A percentile compares a stretch with the other conserved stretches of the same genome.
phyloP scores from a whole-genome alignment of 345 rosid species.

The Pelargonium nanum region DNA sequence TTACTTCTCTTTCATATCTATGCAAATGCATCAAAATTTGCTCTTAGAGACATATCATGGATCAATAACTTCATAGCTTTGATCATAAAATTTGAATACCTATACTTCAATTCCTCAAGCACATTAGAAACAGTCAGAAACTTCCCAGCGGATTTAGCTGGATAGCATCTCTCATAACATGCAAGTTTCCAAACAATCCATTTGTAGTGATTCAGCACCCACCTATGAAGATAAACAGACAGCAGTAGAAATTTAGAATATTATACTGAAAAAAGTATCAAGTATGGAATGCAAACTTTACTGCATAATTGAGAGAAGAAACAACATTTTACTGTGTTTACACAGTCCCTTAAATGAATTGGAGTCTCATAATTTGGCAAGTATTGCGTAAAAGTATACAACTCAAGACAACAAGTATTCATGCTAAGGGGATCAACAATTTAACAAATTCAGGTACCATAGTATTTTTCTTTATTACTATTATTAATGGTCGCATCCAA shows the following conservation, averaged over 20 bases:
- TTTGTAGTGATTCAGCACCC: constrained; percentile 83
- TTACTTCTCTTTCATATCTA: constrained; percentile 92
- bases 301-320: neutral
- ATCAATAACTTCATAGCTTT: neutral
- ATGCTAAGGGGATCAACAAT: neutral
- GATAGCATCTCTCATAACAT: constrained; percentile 59
- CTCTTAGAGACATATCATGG: neutral
- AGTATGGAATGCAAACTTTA: neutral
- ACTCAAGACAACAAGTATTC: neutral
- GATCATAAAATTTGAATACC: constrained; percentile 31
- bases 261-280: neutral
- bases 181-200: constrained; percentile 96
- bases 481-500: neutral
- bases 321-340: neutral
- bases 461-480: no score
- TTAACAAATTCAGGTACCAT: neutral
- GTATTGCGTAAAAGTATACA: neutral
- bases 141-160: constrained; percentile 40
- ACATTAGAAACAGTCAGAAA: constrained; percentile 70
- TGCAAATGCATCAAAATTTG: constrained; percentile 13
- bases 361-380: neutral
- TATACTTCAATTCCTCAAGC: constrained; percentile 86
- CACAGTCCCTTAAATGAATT: neutral
- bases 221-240: constrained; percentile 32
- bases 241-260: constrained; percentile 5